A percentile compares a stretch with the other conserved stretches of the same genome.
These are phyloP conservation scores for Amanita exitialis DNA, from an alignment of 768 basidiomycete species.

Conservation along the genomic window DNA sequence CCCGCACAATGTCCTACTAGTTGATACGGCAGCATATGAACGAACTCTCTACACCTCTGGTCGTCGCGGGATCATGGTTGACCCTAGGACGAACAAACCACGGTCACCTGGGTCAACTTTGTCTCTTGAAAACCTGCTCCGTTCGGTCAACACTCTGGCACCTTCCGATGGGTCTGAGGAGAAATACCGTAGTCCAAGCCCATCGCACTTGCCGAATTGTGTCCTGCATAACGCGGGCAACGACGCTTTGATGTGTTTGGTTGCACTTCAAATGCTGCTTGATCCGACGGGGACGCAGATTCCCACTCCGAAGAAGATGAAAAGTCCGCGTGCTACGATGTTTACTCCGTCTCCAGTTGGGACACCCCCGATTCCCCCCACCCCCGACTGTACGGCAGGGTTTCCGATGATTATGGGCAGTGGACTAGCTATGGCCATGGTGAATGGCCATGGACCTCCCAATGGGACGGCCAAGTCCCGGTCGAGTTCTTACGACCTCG, in stretches of 20 bases:
- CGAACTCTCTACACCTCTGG: constrained; percentile 50
- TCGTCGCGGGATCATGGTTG: constrained; percentile 48
- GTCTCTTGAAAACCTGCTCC: constrained; percentile 55
- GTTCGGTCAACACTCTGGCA: constrained; percentile 38
- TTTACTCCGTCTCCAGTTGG: background rate
- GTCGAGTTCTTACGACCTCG: constrained; percentile 20
- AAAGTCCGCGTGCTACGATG: constrained; percentile 7
- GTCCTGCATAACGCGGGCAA: constrained; percentile 70
- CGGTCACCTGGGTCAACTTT: constrained; percentile 43
- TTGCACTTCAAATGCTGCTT: constrained; percentile 59
- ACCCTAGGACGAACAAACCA: constrained; percentile 43
- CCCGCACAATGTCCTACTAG: constrained; percentile 59
- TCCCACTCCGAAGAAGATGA: constrained; percentile 23
- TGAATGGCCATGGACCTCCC: constrained; percentile 7
- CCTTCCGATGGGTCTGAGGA: constrained; percentile 10
- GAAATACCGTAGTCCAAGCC: constrained; percentile 9
- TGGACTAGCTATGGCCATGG: background rate
- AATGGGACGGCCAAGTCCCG: constrained; percentile 10
- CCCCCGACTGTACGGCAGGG: background rate
- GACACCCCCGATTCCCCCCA: constrained; percentile 1
- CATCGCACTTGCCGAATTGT: constrained; percentile 26
- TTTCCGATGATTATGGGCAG: background rate
- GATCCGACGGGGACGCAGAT: constrained; percentile 37
- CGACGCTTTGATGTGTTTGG: constrained; percentile 61
- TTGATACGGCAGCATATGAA: constrained; percentile 61